Conservation (phyloP, 78 protist genomes). For the Dictyostelium citrinum region DNA sequence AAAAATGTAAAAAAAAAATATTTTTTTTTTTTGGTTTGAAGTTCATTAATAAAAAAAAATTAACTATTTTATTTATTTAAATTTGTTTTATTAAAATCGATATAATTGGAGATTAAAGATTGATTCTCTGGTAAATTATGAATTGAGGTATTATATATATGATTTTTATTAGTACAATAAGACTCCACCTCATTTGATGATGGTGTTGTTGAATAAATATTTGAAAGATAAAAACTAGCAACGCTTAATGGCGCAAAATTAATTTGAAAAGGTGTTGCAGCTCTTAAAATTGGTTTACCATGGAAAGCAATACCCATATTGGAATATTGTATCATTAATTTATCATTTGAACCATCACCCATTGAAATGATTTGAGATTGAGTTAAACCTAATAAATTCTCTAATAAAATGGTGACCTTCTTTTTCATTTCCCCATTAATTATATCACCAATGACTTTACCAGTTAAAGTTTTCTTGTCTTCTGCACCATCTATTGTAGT, state of each 20-base stretch:
- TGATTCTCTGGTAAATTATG: not conserved
- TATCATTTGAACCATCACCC: slow-evolving; percentile 81
- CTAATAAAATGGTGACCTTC: not conserved
- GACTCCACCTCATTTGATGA: not conserved
- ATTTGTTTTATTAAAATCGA: not conserved
- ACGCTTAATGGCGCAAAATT: slow-evolving; percentile 6
- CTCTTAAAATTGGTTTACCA: slow-evolving; percentile 32
- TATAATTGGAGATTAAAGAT: not conserved
- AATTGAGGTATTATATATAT: not conserved
- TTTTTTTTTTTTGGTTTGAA: no score
- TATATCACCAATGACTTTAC: slow-evolving; percentile 29
- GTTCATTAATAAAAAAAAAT: not conserved
- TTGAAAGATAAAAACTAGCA: slow-evolving; percentile 1
- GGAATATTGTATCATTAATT: slow-evolving; percentile 30
- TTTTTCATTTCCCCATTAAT: slow-evolving; percentile 63
- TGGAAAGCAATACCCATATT: slow-evolving; percentile 71
- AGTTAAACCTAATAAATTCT: not conserved
- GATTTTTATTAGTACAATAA: not conserved
- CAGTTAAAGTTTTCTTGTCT: slow-evolving; percentile 1
- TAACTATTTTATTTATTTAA: not conserved
- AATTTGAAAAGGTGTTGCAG: slow-evolving; percentile 63
- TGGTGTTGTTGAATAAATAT: not conserved
- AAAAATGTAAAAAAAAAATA: no score
- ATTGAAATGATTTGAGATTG: slow-evolving; percentile 35
- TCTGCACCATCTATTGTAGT: not conserved